Evolutionary conservation across 805 yeast species (phyloP).

Genomic region (Candida saitoana): DNA sequence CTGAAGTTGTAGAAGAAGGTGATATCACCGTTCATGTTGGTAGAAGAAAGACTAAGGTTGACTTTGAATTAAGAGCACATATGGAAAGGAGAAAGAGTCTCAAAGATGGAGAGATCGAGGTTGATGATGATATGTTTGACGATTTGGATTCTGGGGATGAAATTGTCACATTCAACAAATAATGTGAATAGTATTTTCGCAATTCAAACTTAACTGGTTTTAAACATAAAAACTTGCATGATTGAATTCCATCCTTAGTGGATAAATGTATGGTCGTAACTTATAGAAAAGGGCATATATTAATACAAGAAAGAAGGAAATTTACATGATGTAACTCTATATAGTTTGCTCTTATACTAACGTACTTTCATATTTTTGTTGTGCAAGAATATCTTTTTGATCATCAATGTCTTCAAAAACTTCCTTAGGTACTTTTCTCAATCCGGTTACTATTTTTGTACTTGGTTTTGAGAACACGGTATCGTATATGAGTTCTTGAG

Average conservation of each 20-base stretch:
- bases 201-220: no score
- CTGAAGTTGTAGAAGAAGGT: constrained; percentile 47
- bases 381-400: constrained; percentile 57
- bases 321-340: not conserved
- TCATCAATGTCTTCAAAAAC: constrained; percentile 53
- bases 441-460: constrained; percentile 57
- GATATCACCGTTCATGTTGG: constrained; percentile 46
- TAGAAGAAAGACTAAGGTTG: constrained; percentile 42
- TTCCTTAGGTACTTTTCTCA: constrained; percentile 53
- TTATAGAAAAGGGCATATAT: not conserved
- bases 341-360: constrained; percentile 2
- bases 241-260: no score
- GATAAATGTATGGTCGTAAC: not conserved
- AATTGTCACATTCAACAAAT: constrained; percentile 9
- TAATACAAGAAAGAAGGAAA: not conserved
- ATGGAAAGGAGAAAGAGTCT: constrained; percentile 32
- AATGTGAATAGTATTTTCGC: no score
- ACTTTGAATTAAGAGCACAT: constrained; percentile 42
- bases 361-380: constrained; percentile 47
- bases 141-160: constrained; percentile 16
- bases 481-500: constrained; percentile 43
- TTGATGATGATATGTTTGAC: constrained; percentile 7
- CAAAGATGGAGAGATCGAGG: constrained; percentile 12
- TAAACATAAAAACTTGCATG: no score
- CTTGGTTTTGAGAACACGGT: constrained; percentile 41